phyloP scores from a whole-genome alignment of 805 yeast genomes.

The Brettanomyces bruxellensis region DNA sequence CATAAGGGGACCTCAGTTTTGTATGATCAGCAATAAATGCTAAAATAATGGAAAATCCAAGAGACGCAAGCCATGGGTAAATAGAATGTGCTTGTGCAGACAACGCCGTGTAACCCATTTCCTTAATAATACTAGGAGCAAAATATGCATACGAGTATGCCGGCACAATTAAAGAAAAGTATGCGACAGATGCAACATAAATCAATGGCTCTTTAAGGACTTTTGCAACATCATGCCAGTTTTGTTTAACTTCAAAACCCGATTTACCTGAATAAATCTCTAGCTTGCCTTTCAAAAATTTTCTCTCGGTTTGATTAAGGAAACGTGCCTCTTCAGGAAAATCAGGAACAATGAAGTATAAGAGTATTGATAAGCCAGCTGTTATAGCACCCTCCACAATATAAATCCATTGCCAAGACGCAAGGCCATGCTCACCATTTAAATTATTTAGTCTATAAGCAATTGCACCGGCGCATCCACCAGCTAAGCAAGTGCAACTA shows the following conservation, averaged over 20 bases:
- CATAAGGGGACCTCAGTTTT: constrained; percentile 37
- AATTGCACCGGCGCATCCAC: constrained; percentile 71
- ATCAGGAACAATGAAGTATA: constrained; percentile 48
- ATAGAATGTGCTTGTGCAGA: constrained; percentile 74
- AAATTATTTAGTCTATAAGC: constrained; percentile 56
- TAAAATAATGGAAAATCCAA: constrained; percentile 52
- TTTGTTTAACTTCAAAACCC: constrained; percentile 39
- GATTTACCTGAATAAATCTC: constrained; percentile 43
- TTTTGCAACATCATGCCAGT: constrained; percentile 32
- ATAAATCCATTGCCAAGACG: constrained; percentile 41
- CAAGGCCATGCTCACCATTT: constrained; percentile 33
- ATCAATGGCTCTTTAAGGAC: constrained; percentile 54
- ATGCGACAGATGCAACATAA: constrained; percentile 49
- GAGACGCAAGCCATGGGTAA: constrained; percentile 77
- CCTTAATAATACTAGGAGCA: constrained; percentile 55
- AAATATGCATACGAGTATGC: constrained; percentile 70
- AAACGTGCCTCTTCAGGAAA: constrained; percentile 64
- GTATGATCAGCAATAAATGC: constrained; percentile 55
- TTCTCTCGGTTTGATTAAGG: constrained; percentile 41
- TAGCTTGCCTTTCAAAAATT: constrained; percentile 49
- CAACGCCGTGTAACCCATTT: constrained; percentile 59
- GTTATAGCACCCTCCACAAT: constrained; percentile 30
- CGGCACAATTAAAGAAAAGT: constrained; percentile 62
- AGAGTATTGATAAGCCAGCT: constrained; percentile 23
- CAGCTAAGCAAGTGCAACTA: constrained; percentile 64